Percentiles rank a stretch among this genome's conserved stretches.
phyloP scores from a whole-genome alignment of 345 rosid species.

The Salix brachista region DNA sequence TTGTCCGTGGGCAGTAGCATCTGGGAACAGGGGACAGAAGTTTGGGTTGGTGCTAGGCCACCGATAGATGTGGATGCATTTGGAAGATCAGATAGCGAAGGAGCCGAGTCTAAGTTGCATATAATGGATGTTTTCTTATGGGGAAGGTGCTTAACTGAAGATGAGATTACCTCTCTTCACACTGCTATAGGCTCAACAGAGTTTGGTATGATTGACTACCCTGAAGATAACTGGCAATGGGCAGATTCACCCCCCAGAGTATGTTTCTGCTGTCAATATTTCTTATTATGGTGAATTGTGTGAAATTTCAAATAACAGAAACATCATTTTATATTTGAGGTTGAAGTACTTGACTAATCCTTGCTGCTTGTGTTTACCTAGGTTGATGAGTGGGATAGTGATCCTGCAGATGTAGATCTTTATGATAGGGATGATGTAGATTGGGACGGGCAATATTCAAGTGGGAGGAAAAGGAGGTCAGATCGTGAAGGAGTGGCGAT shows the following conservation, averaged over 20 bases:
- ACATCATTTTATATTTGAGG: neutral
- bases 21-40: slow-evolving; percentile 88
- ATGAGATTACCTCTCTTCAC: slow-evolving; percentile 80
- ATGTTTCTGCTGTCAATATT: slow-evolving; percentile 23
- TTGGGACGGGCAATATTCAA: slow-evolving; percentile 98
- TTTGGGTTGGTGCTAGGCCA: slow-evolving; percentile 92
- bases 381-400: slow-evolving; percentile 99
- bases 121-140: slow-evolving; percentile 98
- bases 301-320: slow-evolving; percentile 8
- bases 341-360: slow-evolving; percentile 20
- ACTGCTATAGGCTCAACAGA: slow-evolving; percentile 69
- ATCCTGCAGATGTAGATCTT: slow-evolving; percentile 92
- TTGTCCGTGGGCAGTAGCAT: slow-evolving; percentile 57
- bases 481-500: slow-evolving; percentile 69
- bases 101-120: slow-evolving; percentile 97
- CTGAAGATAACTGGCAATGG: slow-evolving; percentile 98
- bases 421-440: slow-evolving; percentile 97
- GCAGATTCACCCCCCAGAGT: slow-evolving; percentile 94
- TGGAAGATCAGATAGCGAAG: slow-evolving; percentile 99
- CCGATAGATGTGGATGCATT: slow-evolving; percentile 92
- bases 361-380: slow-evolving; percentile 27
- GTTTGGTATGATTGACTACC: slow-evolving; percentile 67
- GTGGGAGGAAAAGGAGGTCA: slow-evolving; percentile 87
- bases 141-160: slow-evolving; percentile 97
- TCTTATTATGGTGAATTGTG: neutral